Base-by-base conservation (phyloP, 768 basidiomycete genomes). In the Russula ochroleuca region DNA sequence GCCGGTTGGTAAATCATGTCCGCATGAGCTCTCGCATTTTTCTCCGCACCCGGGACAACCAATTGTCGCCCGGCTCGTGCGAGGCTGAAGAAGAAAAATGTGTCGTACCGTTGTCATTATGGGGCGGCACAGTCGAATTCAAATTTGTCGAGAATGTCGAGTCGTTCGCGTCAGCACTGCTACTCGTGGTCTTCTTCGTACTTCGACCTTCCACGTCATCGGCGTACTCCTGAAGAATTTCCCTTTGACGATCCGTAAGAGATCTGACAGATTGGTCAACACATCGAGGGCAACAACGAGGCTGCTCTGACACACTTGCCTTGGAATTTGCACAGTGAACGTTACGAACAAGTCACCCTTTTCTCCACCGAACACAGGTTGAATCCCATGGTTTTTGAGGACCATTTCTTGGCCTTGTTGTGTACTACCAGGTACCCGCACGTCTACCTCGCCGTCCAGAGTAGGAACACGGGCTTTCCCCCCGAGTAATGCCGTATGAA, bases 331-430 rank as follows among this genome's bases (percentile, higher is more conserved):
- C 40, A 98, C 82, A 40, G 81, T 83, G 78, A 98, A 98, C 47
- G 85, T 83, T 59, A 99, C 91, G 69, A 94, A 90, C 57, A 98
- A 77, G 74, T 97, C 94, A 41, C 96, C 92, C 65, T 81, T 85
- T 66, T 81, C 82, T 47, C 81, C 76, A 55, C 77, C 76, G 71
- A 81, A 80, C 8, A 89, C 79, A 25, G 84, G 79, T 50, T 83
- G 73, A 14, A 98, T 85, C 35, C 97, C 97, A 58, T 91, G 85
- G 45, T 87, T 86, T 76, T 89, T 90, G 70, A 99, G 76, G 23
- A 97, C 91, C 85, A 96, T 95, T 74, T 98, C 94, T 77, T 98
- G 94, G 19, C 95, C 95, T 72, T 89, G 94, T 75, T 98, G 97
- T 2, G 96, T 98, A 50, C 97, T 96, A 23, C 81, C 80, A 60